Evolutionary conservation across 306 rosid genomes (phyloP), one percentile per base, ranked within the genome.

Genomic region (Begonia peltatifolia): DNA sequence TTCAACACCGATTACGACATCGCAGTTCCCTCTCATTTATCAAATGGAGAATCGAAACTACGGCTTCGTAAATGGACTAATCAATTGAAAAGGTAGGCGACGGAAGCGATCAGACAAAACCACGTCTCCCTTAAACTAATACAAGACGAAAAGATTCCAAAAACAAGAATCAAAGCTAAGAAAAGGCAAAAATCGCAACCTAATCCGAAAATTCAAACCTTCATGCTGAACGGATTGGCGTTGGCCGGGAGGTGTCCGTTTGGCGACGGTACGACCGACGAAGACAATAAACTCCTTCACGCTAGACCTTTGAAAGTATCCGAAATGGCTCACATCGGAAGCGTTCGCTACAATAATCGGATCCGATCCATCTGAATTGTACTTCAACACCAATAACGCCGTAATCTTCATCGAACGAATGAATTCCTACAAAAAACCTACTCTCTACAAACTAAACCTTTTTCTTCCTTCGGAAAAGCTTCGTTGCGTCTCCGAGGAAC

Each of bases 201-300:
- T 44, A 10, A 44, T 44, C 12, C 48, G 14, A 44, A 11, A 44
- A 44, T 44, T 44, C 14, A n/a, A 44, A 44, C 99, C 99, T 86
- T 92, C 99, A 53, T 92, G 99, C 64, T 92, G 87, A 14, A 92
- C 99, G 48, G 99, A 79, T 68, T 92, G 99, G 23, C 99, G 94
- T 49, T 92, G 99, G 9, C 77, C 87, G 9, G 75, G 86, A 9
- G 86, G 81, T 17, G 93, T 92, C 22, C 94, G 99, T 23, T 62
- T 86, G 60, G 99, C 99, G 20, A 92, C 99, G 60, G 99, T 92
- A 35, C 99, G 99, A 58, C 83, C 85, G 12, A 92, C 94, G 60
- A 92, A 92, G 62, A 82, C 74, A 64, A 92, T 59, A 80, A 92
- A 92, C 52, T 92, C 94, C 75, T 57, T 92, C 50, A 92, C 96